These are phyloP conservation scores for Lumnitzera racemosa DNA, from an alignment of 345 rosid genomes.

Conservation along the genomic window DNA sequence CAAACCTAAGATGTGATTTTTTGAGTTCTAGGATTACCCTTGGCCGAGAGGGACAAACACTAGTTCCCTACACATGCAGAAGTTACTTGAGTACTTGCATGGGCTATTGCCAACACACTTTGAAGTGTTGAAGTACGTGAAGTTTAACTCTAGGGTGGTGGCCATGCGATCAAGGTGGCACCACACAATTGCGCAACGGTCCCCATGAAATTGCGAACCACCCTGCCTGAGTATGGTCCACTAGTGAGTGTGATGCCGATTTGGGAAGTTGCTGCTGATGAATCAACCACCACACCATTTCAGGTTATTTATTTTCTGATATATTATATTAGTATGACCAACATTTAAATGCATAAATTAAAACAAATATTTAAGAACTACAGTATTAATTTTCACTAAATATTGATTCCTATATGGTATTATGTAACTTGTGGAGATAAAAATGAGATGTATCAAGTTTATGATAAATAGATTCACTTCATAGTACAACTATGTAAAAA, in stretches of 20 bases:
- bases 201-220: neutral
- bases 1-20: constrained; percentile 59
- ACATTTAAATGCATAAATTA: no score
- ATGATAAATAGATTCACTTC: no score
- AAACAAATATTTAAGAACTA: no score
- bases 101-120: constrained; percentile 64
- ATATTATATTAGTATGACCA: no score
- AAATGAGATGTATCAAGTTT: no score
- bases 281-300: constrained; percentile 34
- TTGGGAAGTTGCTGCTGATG: constrained; percentile 80
- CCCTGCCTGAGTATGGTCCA: constrained; percentile 20
- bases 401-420: no score
- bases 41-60: constrained; percentile 75
- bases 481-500: no score
- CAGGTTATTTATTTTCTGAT: constrained; percentile 31
- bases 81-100: constrained; percentile 64
- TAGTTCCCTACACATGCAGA: constrained; percentile 55
- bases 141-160: constrained; percentile 64
- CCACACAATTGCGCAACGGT: neutral
- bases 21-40: constrained; percentile 81
- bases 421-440: no score
- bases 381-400: no score
- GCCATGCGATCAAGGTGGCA: constrained; percentile 42
- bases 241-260: constrained; percentile 53
- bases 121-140: constrained; percentile 52